Base-by-base conservation (phyloP, 352 stramenopile genomes). In the Pythium periplocum region DNA sequence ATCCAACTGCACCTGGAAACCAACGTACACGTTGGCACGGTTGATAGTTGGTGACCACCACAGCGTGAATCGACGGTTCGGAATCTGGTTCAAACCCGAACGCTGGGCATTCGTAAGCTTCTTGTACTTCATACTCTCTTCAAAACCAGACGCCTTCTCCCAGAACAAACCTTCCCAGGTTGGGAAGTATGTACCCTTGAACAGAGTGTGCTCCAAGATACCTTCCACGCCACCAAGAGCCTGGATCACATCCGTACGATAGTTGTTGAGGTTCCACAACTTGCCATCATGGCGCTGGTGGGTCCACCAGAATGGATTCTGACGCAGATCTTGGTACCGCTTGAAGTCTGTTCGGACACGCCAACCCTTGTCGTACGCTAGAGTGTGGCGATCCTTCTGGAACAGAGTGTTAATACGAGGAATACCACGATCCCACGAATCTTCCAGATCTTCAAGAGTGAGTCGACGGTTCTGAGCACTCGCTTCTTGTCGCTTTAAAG, bases 31-130 rank as follows among this genome's bases (percentile, higher is more conserved):
- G 73, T 99, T 99, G 0, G 97, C 97, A 49, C 98, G 92, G 69
- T 99, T 99, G 75, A 99, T 99, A 9, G 98, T 99, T 30, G 98
- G 98, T 6, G 95, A 99, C 98, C 98, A 99, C 98, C 98, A 99
- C 31, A 99, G 70, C 41, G 97, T 99, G 72, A 99, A 99, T 44
- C 98, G 95, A 81, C 98, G 95, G 69, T 99, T 99, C 11, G 98
- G 98, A 72, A 99, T 99, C 78, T 99, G 98, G 68, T 99, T 99
- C 59, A 99, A 78, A 97, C 98, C 98, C 5, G 94, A 98, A 45
- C 98, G 82, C 78, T 99, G 98, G 2, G 98, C 98, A 68, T 99
- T 99, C 2, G 98, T 99, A 37, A 99, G 77, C 73, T 99, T 99
- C 75, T 99, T 99, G 87, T 97, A 98, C 81, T 98, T 98, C 95